Conservation (phyloP, 352 stramenopile species). For the Phytophthora crassamura region DNA sequence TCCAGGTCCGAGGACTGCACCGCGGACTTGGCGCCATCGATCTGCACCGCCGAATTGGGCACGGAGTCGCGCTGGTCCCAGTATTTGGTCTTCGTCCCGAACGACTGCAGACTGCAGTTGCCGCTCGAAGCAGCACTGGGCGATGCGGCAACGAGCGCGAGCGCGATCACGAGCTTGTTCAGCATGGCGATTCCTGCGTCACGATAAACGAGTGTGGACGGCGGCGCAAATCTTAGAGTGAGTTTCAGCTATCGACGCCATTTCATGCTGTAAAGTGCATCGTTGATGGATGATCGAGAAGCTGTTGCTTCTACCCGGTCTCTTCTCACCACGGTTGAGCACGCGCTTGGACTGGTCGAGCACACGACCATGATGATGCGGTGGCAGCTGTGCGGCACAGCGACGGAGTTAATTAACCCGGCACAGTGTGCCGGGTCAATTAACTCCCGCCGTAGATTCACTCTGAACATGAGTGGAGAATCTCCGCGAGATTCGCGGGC, state of each 20-base stretch:
- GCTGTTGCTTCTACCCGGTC: too few relatives aligned
- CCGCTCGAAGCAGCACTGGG: neutral
- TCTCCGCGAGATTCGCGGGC: too few relatives aligned
- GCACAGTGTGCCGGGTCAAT: too few relatives aligned
- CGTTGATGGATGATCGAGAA: neutral
- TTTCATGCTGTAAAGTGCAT: too few relatives aligned
- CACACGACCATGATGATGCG: neutral
- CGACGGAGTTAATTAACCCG: too few relatives aligned
- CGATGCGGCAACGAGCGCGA: neutral
- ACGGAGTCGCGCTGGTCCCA: slow-evolving; percentile 48
- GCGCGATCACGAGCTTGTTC: slow-evolving; percentile 4
- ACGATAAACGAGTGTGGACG: neutral
- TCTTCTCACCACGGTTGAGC: too few relatives aligned
- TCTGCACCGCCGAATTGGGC: slow-evolving; percentile 18
- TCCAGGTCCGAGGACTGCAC: slow-evolving; percentile 41
- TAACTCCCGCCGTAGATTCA: too few relatives aligned
- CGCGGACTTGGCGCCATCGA: slow-evolving; percentile 7
- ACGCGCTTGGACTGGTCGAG: neutral
- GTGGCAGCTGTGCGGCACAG: too few relatives aligned
- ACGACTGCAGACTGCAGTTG: slow-evolving; percentile 35
- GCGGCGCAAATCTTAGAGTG: slow-evolving; percentile 7
- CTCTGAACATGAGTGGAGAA: too few relatives aligned
- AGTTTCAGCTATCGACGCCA: neutral
- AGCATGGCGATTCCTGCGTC: slow-evolving; percentile 5
- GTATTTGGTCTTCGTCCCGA: slow-evolving; percentile 63